Percentiles rank a stretch among this genome's conserved stretches.
Evolutionary conservation across 768 basidiomycete species (phyloP).

Genomic region (Collybia mongolica): DNA sequence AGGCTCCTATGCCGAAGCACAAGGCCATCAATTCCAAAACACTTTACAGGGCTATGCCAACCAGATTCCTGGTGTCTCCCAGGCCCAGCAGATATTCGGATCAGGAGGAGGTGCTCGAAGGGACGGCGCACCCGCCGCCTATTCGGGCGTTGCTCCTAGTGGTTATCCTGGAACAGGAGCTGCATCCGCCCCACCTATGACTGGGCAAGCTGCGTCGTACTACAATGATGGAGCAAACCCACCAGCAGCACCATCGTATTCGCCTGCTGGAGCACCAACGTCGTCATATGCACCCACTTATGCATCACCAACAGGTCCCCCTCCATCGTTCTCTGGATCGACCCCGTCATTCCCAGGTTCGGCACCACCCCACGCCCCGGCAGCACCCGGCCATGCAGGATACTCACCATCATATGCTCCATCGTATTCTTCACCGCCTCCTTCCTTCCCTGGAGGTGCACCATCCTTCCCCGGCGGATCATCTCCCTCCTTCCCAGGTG

Average conservation of each 20-base stretch:
- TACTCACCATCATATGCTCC: conserved; percentile 35
- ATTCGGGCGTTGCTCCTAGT: too few species aligned
- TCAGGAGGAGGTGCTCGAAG: conserved; percentile 25
- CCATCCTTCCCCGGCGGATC: conserved; percentile 28
- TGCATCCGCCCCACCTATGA: conserved; percentile 2
- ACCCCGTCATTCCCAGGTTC: conserved; percentile 17
- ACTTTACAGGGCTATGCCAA: conserved; percentile 43
- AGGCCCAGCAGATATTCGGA: conserved; percentile 39
- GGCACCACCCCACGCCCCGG: conserved; percentile 12
- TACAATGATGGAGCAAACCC: conserved; percentile 17
- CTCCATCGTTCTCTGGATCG: conserved; percentile 20
- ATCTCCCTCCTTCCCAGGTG: background rate
- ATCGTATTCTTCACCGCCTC: conserved; percentile 17
- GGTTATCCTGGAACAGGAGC: too few species aligned
- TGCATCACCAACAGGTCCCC: conserved; percentile 28
- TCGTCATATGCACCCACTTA: conserved; percentile 20
- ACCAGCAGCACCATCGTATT: conserved; percentile 1
- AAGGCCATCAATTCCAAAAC: conserved; percentile 50
- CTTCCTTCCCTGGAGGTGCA: conserved; percentile 28
- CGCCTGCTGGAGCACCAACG: conserved; percentile 6
- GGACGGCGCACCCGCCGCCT: background rate
- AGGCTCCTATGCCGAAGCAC: conserved; percentile 45
- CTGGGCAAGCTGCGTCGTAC: conserved; percentile 30
- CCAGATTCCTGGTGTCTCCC: conserved; percentile 46
- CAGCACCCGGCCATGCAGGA: conserved; percentile 19